phyloP scores from a whole-genome alignment of 345 rosid species.

The Aquilaria malaccensis region DNA sequence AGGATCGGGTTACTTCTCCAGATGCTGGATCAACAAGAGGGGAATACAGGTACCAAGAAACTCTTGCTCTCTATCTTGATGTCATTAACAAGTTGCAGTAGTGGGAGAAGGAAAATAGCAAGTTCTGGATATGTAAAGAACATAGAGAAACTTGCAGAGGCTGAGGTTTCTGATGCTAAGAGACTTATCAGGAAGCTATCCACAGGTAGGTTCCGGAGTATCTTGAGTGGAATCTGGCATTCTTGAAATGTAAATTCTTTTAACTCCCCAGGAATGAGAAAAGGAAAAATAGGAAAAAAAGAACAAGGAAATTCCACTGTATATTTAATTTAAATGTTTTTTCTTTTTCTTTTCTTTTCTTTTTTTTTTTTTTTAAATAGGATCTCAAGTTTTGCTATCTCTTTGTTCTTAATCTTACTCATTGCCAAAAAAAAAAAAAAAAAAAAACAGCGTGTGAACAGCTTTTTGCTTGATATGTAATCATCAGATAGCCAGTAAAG shows the following conservation, averaged over 20 bases:
- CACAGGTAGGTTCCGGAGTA: slow-evolving; percentile 51
- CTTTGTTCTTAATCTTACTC: neutral
- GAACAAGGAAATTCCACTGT: slow-evolving; percentile 15
- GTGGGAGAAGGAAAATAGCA: slow-evolving; percentile 74
- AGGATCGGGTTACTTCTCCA: slow-evolving; percentile 54
- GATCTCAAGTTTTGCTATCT: neutral
- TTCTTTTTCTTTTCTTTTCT: slow-evolving; percentile 13
- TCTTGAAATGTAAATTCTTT: slow-evolving; percentile 24
- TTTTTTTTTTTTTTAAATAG: slow-evolving; percentile 4
- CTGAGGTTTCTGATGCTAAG: slow-evolving; percentile 77
- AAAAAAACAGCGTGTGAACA: slow-evolving; percentile 23
- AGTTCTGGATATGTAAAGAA: slow-evolving; percentile 68
- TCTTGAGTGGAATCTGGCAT: slow-evolving; percentile 83
- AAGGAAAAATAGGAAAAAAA: neutral
- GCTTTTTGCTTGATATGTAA: slow-evolving; percentile 30
- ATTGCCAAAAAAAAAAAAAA: neutral
- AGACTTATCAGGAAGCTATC: slow-evolving; percentile 76
- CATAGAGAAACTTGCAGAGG: slow-evolving; percentile 82
- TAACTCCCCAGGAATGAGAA: slow-evolving; percentile 4
- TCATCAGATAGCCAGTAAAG: slow-evolving; percentile 22
- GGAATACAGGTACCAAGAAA: slow-evolving; percentile 48
- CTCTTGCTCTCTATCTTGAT: slow-evolving; percentile 57
- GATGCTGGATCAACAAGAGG: slow-evolving; percentile 55
- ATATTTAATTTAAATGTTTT: slow-evolving; percentile 20
- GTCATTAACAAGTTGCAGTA: slow-evolving; percentile 62